Evolutionary conservation across 148 eudicot genomes (phyloP).

Genomic region (Nepenthes mirabilis): DNA sequence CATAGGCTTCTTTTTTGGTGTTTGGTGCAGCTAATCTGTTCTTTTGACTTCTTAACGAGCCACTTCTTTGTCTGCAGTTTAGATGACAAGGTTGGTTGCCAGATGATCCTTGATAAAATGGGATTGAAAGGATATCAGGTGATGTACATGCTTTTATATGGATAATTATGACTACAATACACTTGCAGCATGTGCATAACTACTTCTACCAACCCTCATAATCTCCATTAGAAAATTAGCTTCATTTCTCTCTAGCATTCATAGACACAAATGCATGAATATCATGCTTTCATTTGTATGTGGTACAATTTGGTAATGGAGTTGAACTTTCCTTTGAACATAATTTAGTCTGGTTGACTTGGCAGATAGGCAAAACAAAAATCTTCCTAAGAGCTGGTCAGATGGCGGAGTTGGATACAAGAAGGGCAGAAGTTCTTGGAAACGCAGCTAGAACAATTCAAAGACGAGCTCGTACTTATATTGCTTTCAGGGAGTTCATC

Average conservation of each 20-base stretch:
- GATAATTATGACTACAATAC: background rate
- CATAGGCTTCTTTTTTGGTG: background rate
- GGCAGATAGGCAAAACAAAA: constrained; percentile 92
- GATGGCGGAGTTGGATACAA: constrained; percentile 97
- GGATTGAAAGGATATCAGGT: constrained; percentile 98
- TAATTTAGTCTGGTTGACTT: constrained; percentile 15
- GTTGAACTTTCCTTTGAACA: background rate
- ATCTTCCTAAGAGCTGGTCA: constrained; percentile 98
- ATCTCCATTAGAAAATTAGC: no score
- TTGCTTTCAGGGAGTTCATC: constrained; percentile 76
- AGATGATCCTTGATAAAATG: constrained; percentile 81
- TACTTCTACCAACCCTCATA: no score
- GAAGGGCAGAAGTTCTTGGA: constrained; percentile 88
- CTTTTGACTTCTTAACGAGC: background rate
- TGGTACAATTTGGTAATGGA: background rate
- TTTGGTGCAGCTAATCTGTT: background rate
- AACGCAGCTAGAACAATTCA: constrained; percentile 86
- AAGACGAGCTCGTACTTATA: constrained; percentile 75
- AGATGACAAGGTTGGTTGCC: constrained; percentile 82
- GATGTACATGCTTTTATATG: constrained; percentile 4
- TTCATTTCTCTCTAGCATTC: no score
- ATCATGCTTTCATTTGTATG: background rate
- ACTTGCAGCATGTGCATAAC: no score
- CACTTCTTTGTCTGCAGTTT: constrained; percentile 23
- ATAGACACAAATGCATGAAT: background rate